Base-by-base conservation (phyloP, 306 rosid genomes). In the Prunus fruticosa region DNA sequence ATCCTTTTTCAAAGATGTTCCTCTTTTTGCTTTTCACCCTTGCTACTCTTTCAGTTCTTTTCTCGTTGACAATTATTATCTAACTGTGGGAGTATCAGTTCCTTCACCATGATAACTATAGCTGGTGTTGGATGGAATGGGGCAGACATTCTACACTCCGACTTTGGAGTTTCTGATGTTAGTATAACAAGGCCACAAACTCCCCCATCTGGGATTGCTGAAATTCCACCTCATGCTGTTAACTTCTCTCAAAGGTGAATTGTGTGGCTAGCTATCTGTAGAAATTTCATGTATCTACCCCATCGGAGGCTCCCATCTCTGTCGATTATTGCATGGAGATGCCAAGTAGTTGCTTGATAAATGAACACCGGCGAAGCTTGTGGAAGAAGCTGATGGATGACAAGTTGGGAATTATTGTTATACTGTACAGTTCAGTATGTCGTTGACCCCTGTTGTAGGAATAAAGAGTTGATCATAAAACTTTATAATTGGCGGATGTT, bases 71-170 rank as follows among this genome's bases (percentile, higher is more conserved):
- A 20, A 67, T 43, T 41, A 20, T 23, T 23, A 0, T 25, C 11
- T 53, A 63, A 56, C 56, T 27, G n/a, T 60, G 16, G 71, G 52
- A 53, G 64, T 56, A 51, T 50, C 72, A 69, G 64, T 89, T 84
- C 89, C 91, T 88, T 71, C 58, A 84, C 87, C 73, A 74, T 25
- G 58, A 45, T 57, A 82, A 81, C 73, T 75, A 76, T 78, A 92
- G 98, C 97, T 15, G 88, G 75, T 74, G 88, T 88, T 81, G 92
- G 85, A 67, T 95, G 97, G 99, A 84, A 81, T 83, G 92, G 79
- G 27, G 84, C 89, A 32, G 93, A 89, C 79, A 88, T 89, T 82
- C 91, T 92, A 76, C 80, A 86, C 73, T 77, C 90, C 18, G 97
- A 95, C 83, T 89, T 92, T 43, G 91, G 86, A 73, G 76, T 88